Base-by-base conservation (phyloP, 2,329 filamentous ascomycete genomes). In the Hymenoscyphus occultus region DNA sequence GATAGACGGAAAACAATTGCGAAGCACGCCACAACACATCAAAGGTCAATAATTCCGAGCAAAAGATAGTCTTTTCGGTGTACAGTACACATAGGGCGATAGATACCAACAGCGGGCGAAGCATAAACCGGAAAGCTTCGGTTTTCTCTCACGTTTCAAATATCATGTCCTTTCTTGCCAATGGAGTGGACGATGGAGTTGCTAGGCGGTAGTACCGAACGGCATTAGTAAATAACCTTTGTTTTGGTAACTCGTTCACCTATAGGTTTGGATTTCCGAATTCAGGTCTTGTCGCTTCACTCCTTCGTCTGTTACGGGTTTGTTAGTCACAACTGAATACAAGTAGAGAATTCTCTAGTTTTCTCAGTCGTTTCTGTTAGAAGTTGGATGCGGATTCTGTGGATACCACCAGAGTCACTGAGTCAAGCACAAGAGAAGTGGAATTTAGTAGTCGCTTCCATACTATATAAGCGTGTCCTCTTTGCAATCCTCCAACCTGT, bases 1-100 rank as follows among this genome's bases (percentile, higher is more conserved):
- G 12, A 76, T 81, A 56, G 78, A 81, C 60, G 69, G 72, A 65
- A 77, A 75, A 67, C 72, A 79, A 66, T 76, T 74, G 62, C 64
- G 67, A 60, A 71, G 65, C 57, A 69, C 54, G 7, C 70, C 72
- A 13, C 59, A 40, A 12, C 72, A 72, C 59, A 68, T 71, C 39
- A 73, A 74, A 58, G 71, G 70, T 7, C 65, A 73, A 67, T 74
- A 63, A 64, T 61, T 56, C 19, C 4, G 5, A 19, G 45, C 10
- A 22, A 51, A n/a, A 22, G 12, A 22, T 9, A 10, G 45, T 5
- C 9, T 12, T 28, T 16, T 10, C 12, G 19, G 19, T 51, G 45
- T 51, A 51, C 7, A 51, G 22, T 51, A 51, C 7, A 51, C 5
- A 22, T 51, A 51, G 45, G 12, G 7, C 19, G 9, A 22, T 22